These are phyloP conservation scores for Abrus precatorius DNA, from an alignment of 306 rosid species.

Conservation along the genomic window DNA sequence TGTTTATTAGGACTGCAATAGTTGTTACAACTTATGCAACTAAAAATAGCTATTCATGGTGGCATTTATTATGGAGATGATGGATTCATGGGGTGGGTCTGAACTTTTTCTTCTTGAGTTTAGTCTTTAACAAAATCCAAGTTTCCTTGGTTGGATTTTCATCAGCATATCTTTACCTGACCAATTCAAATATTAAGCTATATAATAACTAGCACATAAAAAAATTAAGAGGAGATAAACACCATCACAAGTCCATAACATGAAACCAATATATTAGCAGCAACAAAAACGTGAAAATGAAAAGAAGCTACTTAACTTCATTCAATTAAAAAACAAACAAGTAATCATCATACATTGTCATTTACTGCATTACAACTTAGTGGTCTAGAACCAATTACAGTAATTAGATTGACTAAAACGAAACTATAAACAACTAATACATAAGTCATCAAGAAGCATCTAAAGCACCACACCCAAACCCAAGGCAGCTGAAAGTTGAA, in stretches of 20 bases:
- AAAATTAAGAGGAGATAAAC: neutral
- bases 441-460: neutral
- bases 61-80: no score
- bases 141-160: no score
- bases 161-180: neutral
- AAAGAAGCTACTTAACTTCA: conserved; percentile 7
- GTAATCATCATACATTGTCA: conserved; percentile 19
- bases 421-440: conserved; percentile 17
- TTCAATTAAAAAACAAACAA: neutral
- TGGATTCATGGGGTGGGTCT: no score
- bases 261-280: neutral
- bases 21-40: no score
- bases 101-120: no score
- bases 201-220: conserved; percentile 6
- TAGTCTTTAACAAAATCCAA: no score
- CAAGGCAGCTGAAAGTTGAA: neutral
- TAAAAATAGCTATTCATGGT: no score
- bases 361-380: conserved; percentile 19
- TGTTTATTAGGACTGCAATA: no score
- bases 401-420: conserved; percentile 1
- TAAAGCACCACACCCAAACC: conserved; percentile 11
- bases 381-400: conserved; percentile 1
- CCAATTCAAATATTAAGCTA: neutral
- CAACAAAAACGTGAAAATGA: neutral
- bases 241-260: conserved; percentile 24